These are phyloP conservation scores for Geoglossum glabrum DNA, from an alignment of 495 filamentous ascomycete species.

Conservation along the genomic window DNA sequence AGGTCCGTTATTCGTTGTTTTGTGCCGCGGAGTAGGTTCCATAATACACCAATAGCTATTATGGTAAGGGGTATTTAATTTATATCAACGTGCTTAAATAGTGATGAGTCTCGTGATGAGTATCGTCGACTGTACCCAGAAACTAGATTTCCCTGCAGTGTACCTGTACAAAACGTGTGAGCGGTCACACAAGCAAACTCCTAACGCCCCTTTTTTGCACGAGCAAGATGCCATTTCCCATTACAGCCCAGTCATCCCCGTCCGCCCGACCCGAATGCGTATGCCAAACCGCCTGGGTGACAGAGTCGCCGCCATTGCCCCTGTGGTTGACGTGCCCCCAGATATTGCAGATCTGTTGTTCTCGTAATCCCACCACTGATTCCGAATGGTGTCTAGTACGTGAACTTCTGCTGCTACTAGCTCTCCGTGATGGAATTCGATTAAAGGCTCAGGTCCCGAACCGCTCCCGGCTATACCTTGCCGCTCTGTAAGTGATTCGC, in stretches of 20 bases:
- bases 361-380: constrained; percentile 38
- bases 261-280: not conserved
- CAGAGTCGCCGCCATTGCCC: not conserved
- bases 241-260: not conserved
- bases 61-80: not conserved
- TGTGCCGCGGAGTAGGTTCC: not conserved
- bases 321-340: not conserved
- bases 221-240: not conserved
- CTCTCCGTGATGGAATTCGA: constrained; percentile 35
- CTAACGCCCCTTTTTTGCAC: not conserved
- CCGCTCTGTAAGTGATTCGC: constrained; percentile 25
- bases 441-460: not conserved
- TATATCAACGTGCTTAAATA: not conserved
- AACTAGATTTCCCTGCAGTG: not conserved
- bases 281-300: not conserved
- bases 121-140: not conserved
- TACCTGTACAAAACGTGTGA: not conserved
- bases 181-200: not conserved
- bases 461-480: not conserved
- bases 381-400: constrained; percentile 41
- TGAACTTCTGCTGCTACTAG: constrained; percentile 48
- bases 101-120: not conserved
- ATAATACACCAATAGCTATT: not conserved
- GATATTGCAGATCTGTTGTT: constrained; percentile 2
- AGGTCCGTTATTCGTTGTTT: too few relatives aligned